Base-by-base conservation (phyloP, 2,329 filamentous ascomycete species). In the Davidsoniella virescens region DNA sequence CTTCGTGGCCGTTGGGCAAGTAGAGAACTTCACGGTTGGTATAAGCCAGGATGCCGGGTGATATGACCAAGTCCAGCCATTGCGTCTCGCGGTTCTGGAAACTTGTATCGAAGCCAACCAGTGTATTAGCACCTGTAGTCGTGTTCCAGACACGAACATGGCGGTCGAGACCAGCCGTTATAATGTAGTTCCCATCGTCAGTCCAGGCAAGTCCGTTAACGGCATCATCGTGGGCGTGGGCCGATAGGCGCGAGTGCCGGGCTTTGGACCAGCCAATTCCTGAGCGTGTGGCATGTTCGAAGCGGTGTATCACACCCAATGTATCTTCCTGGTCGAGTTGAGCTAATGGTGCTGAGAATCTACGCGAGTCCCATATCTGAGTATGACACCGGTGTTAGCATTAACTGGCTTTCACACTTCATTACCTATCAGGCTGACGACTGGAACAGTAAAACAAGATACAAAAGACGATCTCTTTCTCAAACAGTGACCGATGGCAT, bases 171-270 rank as follows among this genome's bases (percentile, higher is more conserved):
- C 87, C 88, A 2, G 84, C 75, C 0, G 84, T 87, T 10, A 95
- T 71, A 16, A 96, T 70, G 60, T 83, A 80, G 12, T 69, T 70
- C 1, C 87, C 87, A 59, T 87, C 80, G 53, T 86, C 80, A 1
- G 84, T 88, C 87, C 87, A 96, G 1, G 80, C 71, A 6, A 95
- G 68, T 1, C 84, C 85, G 54, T 94, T 95, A 2, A 93, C 87
- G 1, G 86, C 76, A 2, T 84, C 87, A 9, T 75, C 72, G 59
- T 96, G 90, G 0, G 90, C 87, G 55, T 72, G 73, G 3, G 73
- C 73, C 2, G 72, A 66, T 59, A 57, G 69, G 60, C 65, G 75
- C 41, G 75, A 66, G 44, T 61, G 62, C 23, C 61, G 59, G 25
- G 59, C 57, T 38, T 58, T 56, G 10, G 50, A 56, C 59, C 61